Conservation (phyloP, 805 yeast species). For the Metschnikowia bowlesiae region DNA sequence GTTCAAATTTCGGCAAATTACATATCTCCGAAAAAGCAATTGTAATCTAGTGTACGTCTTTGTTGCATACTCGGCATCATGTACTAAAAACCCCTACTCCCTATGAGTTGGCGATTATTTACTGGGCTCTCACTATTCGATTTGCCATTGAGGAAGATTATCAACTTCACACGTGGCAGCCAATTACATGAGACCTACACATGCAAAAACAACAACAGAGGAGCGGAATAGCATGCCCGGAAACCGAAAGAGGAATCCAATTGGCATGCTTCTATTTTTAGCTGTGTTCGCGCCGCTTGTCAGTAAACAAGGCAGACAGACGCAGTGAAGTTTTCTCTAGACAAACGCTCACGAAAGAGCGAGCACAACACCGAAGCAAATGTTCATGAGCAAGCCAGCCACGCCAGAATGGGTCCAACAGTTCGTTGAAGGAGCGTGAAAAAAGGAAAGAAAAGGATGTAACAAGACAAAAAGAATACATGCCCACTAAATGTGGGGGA, state of each 20-base stretch:
- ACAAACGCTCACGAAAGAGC: background rate
- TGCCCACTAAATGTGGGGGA: background rate
- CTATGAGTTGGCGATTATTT: too few species aligned
- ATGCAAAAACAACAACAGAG: background rate
- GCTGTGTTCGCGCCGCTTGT: background rate
- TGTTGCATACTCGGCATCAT: background rate
- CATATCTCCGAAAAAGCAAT: background rate
- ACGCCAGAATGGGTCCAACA: too few species aligned
- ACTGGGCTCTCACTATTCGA: too few species aligned
- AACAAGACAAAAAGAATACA: background rate
- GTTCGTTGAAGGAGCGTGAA: too few species aligned
- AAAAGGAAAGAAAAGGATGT: background rate
- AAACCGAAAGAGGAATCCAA: background rate
- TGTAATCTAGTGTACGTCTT: background rate
- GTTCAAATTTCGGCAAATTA: background rate
- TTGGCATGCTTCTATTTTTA: background rate
- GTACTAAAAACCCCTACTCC: too few species aligned
- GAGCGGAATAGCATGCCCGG: background rate
- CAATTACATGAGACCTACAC: too few species aligned
- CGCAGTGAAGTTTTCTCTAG: background rate
- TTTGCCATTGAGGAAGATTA: too few species aligned
- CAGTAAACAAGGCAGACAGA: background rate
- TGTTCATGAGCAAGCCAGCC: background rate
- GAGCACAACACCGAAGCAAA: background rate
- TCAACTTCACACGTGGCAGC: too few species aligned